Percentiles rank a stretch among this genome's conserved stretches.
Evolutionary conservation across 805 yeast genomes (phyloP).

Genomic region (Saturnispora mendoncae): DNA sequence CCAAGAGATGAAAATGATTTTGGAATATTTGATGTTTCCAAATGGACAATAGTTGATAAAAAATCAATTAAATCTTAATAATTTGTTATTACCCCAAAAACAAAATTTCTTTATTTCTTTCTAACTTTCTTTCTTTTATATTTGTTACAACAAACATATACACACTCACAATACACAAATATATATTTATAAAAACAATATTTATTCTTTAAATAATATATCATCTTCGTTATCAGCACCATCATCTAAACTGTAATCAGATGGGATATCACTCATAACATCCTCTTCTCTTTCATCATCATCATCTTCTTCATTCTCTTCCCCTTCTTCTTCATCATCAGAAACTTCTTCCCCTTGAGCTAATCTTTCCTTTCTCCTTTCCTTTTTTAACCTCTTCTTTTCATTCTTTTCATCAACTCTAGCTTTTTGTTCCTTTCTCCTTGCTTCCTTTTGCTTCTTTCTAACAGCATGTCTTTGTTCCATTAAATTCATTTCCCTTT

Average conservation of each 20-base stretch:
- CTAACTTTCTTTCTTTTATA: background rate
- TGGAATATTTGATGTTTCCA: constrained; percentile 35
- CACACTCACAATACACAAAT: background rate
- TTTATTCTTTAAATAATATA: constrained; percentile 20
- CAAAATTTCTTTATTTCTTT: too few species aligned
- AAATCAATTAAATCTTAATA: background rate
- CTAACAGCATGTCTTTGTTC: constrained; percentile 60
- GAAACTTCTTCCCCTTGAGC: constrained; percentile 31
- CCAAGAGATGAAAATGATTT: constrained; percentile 35
- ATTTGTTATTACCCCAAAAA: too few species aligned
- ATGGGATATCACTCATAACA: constrained; percentile 20
- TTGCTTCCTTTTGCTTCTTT: constrained; percentile 53
- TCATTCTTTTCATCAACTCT: constrained; percentile 70
- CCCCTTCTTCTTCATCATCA: constrained; percentile 18
- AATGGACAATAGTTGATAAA: constrained; percentile 36
- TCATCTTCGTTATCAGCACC: constrained; percentile 19
- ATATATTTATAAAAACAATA: background rate
- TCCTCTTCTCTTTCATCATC: constrained; percentile 12
- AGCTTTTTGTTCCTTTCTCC: constrained; percentile 71
- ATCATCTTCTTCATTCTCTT: constrained; percentile 22
- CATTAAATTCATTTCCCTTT: constrained; percentile 47
- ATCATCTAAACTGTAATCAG: constrained; percentile 16
- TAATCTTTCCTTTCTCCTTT: constrained; percentile 41
- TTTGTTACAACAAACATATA: background rate
- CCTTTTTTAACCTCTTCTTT: constrained; percentile 62